Percentiles rank a stretch among this genome's conserved stretches.
Conservation (phyloP, 148 eudicot genomes). For the Mesembryanthemum crystallinum region DNA sequence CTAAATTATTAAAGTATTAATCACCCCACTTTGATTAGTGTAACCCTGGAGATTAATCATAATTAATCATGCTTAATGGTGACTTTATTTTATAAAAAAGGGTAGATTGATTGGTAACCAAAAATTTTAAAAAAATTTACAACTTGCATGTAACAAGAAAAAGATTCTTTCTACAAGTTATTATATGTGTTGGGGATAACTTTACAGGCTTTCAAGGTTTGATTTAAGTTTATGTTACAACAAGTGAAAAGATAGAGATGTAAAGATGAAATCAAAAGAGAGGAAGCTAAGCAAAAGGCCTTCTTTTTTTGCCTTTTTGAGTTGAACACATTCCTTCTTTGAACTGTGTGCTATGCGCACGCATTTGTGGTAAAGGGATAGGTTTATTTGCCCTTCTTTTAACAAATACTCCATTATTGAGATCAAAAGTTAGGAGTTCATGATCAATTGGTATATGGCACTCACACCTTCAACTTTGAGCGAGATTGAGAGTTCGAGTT, state of each 20-base stretch:
- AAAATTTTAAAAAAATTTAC: neutral
- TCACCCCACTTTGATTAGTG: slow-evolving; percentile 6
- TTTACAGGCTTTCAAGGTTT: slow-evolving; percentile 17
- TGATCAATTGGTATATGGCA: too few species aligned
- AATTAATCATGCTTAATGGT: slow-evolving; percentile 16
- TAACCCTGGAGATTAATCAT: neutral
- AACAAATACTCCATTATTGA: too few species aligned
- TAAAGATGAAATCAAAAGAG: too few species aligned
- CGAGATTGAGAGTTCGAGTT: too few species aligned
- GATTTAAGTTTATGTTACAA: neutral
- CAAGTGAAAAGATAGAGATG: neutral
- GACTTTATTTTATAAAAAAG: neutral
- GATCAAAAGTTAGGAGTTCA: too few species aligned
- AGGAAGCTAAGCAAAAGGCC: too few species aligned
- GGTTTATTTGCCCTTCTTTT: too few species aligned
- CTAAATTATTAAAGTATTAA: neutral
- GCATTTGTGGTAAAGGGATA: too few species aligned
- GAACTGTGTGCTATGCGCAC: too few species aligned
- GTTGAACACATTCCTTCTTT: too few species aligned
- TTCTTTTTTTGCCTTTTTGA: too few species aligned
- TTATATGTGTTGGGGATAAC: neutral
- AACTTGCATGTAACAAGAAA: slow-evolving; percentile 6
- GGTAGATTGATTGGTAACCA: neutral
- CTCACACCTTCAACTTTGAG: too few species aligned
- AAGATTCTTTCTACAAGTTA: slow-evolving; percentile 5